A percentile compares a stretch with the other conserved stretches of the same genome.
Evolutionary conservation across 208 protist genomes (phyloP).

Genomic region (Porcisia hertigi): DNA sequence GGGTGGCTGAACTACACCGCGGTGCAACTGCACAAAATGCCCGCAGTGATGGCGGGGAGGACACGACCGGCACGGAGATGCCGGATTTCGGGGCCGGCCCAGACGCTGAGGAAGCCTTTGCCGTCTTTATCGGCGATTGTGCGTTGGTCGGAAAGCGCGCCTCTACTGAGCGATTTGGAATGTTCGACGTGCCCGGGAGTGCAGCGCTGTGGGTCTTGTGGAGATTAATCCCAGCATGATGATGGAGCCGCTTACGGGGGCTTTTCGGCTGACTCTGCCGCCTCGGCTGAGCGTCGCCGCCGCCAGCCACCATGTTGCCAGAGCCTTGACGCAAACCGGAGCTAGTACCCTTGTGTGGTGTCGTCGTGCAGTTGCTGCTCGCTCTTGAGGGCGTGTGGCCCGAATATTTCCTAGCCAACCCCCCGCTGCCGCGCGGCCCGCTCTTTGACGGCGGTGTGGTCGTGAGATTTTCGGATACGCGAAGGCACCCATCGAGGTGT

Average conservation of each 20-base stretch:
- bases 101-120: not conserved
- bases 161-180: not conserved
- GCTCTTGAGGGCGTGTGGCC: constrained; percentile 4
- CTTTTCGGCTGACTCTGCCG: not conserved
- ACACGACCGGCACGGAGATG: not conserved
- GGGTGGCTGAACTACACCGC: not conserved
- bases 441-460: not conserved
- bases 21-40: not conserved
- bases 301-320: not conserved
- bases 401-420: not conserved
- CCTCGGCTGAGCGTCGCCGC: not conserved
- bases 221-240: not conserved
- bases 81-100: not conserved
- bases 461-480: not conserved
- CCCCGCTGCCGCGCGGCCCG: not conserved
- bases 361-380: not conserved
- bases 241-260: not conserved
- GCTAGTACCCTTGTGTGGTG: not conserved
- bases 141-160: not conserved
- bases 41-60: not conserved
- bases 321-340: not conserved
- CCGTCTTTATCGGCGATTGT: not conserved
- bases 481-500: not conserved
- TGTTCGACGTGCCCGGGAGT: not conserved
- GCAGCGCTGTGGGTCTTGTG: not conserved